Percentiles rank a stretch among this genome's conserved stretches.
Conservation (phyloP, 768 basidiomycete genomes). For the Suillus tomentosus region DNA sequence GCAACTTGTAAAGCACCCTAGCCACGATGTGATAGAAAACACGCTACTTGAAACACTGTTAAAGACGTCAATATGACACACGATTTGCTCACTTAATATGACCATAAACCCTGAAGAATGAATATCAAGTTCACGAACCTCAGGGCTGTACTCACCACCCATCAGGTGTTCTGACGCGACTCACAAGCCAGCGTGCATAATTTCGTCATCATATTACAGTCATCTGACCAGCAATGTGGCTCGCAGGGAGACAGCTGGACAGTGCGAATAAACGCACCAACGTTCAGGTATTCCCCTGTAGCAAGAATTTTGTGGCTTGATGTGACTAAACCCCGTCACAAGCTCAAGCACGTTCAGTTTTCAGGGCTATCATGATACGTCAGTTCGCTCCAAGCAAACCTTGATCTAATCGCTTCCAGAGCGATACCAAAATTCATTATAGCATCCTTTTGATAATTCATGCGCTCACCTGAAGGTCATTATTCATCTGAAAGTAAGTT, state of each 20-base stretch:
- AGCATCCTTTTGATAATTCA: conserved; percentile 21
- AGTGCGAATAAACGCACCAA: neutral
- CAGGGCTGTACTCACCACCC: conserved; percentile 5
- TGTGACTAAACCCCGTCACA: neutral
- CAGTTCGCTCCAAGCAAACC: conserved; percentile 32
- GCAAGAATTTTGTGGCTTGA: neutral
- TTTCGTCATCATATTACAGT: neutral
- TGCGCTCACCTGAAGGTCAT: conserved; percentile 32
- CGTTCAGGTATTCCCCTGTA: neutral
- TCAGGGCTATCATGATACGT: conserved; percentile 37
- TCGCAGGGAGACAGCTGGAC: neutral
- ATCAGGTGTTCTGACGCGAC: conserved; percentile 4
- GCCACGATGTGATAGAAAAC: conserved; percentile 8
- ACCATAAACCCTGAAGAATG: conserved; percentile 6
- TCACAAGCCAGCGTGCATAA: neutral
- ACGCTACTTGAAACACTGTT: neutral
- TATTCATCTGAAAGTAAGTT: conserved; percentile 42
- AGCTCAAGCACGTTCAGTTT: conserved; percentile 23
- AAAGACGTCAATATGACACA: conserved; percentile 10
- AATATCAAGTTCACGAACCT: conserved; percentile 3
- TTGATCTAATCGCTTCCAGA: conserved; percentile 39
- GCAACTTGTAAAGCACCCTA: conserved; percentile 6
- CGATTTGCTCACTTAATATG: conserved; percentile 1
- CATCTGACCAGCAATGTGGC: neutral
- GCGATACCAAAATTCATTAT: conserved; percentile 25